Evolutionary conservation across 2,329 filamentous ascomycete species (phyloP).

Genomic region (Stemphylium vesicarium): DNA sequence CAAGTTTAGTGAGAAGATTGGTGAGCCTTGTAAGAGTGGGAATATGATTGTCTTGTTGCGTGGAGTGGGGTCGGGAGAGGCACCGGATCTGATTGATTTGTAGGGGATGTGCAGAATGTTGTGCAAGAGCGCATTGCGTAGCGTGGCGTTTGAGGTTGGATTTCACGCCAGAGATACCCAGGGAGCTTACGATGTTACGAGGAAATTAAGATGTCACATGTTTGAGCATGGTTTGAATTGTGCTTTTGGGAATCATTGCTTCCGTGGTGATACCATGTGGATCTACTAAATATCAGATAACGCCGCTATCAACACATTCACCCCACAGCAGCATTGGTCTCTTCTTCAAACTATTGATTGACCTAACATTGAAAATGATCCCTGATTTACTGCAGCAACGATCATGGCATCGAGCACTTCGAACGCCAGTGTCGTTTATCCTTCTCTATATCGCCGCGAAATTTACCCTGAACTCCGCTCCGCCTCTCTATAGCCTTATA

Average conservation of each 20-base stretch:
- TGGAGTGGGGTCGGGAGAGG: constrained; percentile 78
- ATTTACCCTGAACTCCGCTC: not conserved
- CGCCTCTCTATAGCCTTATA: not conserved
- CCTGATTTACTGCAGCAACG: not conserved
- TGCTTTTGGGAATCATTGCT: no score
- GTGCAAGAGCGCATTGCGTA: not conserved
- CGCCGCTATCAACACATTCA: no score
- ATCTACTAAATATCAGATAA: no score
- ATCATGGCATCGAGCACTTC: constrained; percentile 26
- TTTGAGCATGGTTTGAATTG: no score
- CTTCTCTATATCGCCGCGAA: not conserved
- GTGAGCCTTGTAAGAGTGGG: constrained; percentile 73
- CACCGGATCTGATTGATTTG: constrained; percentile 70
- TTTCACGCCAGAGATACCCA: constrained; percentile 23
- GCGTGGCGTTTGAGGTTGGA: not conserved
- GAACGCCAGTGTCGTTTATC: constrained; percentile 15
- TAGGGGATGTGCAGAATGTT: constrained; percentile 12
- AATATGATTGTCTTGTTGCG: constrained; percentile 89
- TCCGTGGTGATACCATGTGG: no score
- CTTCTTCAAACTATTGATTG: no score
- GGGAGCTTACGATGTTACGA: not conserved
- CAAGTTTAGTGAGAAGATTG: constrained; percentile 87
- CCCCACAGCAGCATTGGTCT: no score
- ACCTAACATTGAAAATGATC: not conserved
- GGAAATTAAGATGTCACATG: not conserved